A percentile compares a stretch with the other conserved stretches of the same genome.
Evolutionary conservation across 75 land plant genomes (phyloP).

Genomic region (Pinus albicaulis): DNA sequence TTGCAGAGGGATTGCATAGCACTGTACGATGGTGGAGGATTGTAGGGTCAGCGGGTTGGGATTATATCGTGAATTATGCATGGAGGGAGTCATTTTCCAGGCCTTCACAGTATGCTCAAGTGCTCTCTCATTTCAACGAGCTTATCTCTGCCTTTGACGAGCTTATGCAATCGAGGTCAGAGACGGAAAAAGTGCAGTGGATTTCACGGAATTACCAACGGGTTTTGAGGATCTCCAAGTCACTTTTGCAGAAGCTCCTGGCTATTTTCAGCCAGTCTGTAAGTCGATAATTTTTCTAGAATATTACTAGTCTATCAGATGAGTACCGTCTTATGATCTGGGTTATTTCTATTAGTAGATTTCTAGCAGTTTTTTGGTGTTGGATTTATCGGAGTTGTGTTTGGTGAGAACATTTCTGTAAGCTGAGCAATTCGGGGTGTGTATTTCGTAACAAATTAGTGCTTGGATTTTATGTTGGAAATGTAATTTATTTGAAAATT

Average conservation of each 20-base stretch:
- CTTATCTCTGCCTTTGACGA: conserved; percentile 24
- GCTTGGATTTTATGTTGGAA: too few relatives aligned
- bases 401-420: too few relatives aligned
- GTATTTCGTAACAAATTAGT: too few relatives aligned
- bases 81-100: conserved; percentile 22
- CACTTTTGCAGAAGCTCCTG: conserved; percentile 28
- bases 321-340: too few relatives aligned
- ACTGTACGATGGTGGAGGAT: conserved; percentile 28
- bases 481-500: too few relatives aligned
- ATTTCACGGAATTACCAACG: conserved; percentile 31
- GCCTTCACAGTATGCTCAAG: conserved; percentile 2
- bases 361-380: too few relatives aligned
- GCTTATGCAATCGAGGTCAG: conserved; percentile 30
- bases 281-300: not conserved
- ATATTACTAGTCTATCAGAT: too few relatives aligned
- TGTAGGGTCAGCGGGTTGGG: conserved; percentile 49
- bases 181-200: conserved; percentile 39
- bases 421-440: too few relatives aligned
- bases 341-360: too few relatives aligned
- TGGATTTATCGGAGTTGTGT: too few relatives aligned
- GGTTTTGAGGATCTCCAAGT: conserved; percentile 14
- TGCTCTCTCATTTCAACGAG: conserved; percentile 22
- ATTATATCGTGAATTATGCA: conserved; percentile 48
- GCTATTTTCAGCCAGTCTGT: conserved; percentile 52
- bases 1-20: conserved; percentile 18